phyloP scores from a whole-genome alignment of 2,329 filamentous ascomycete genomes.

The Elsinoe arachidis region DNA sequence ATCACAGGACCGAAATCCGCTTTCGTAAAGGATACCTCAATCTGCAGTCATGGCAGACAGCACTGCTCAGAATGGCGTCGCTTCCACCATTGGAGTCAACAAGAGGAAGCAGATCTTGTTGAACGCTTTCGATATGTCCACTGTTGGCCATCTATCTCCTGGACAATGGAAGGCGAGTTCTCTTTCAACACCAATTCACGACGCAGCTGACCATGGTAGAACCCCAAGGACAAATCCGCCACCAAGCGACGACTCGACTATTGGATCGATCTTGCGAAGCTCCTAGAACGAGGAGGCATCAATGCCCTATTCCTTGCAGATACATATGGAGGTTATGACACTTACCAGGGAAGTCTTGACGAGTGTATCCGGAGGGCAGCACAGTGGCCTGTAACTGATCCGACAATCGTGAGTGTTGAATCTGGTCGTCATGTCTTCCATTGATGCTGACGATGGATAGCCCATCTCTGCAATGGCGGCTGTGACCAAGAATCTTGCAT shows the following conservation, averaged over 20 bases:
- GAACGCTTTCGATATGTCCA: conserved; percentile 60
- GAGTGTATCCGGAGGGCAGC: conserved; percentile 54
- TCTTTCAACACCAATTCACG: neutral
- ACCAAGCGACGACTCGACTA: conserved; percentile 54
- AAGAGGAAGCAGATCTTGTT: conserved; percentile 50
- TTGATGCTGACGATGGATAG: conserved; percentile 32
- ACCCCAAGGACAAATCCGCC: conserved; percentile 52
- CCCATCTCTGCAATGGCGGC: conserved; percentile 59
- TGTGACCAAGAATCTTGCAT: conserved; percentile 54
- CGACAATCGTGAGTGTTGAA: conserved; percentile 46
- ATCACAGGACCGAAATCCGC: no score
- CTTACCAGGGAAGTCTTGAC: conserved; percentile 51
- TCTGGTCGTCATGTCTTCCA: no score
- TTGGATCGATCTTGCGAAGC: conserved; percentile 55
- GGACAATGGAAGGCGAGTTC: conserved; percentile 57
- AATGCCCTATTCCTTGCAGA: conserved; percentile 59
- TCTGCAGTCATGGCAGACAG: neutral
- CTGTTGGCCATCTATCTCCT: conserved; percentile 54
- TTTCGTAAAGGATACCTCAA: no score
- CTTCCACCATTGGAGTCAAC: conserved; percentile 15
- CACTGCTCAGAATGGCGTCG: neutral
- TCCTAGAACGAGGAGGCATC: conserved; percentile 54
- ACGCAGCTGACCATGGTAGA: conserved; percentile 31
- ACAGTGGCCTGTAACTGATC: conserved; percentile 58
- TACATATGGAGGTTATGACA: conserved; percentile 56